Base-by-base conservation (phyloP, 208 protist genomes). In the Wallacemonas sp. region DNA sequence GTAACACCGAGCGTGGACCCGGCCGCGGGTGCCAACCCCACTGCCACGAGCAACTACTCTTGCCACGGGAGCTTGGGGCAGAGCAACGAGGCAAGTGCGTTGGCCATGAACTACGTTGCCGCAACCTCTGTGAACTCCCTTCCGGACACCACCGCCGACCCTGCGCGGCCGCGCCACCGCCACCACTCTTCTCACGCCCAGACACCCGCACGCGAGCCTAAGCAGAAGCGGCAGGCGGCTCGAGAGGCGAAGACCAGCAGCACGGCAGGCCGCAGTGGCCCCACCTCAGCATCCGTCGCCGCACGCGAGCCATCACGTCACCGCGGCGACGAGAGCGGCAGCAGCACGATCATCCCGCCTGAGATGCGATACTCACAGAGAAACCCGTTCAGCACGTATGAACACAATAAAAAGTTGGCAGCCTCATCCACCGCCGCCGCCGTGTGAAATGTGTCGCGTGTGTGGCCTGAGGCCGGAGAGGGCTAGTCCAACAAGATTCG, bases 381-480 rank as follows among this genome's bases (percentile, higher is more conserved):
- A 1, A 63, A 81, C 30, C 76, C 76, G 8, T 81, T 81, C 58
- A 81, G 76, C 66, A 77, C 73, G 71, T 81, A 81, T 60, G 32
- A 64, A 50, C 76, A 81, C 66, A 81, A 81, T 54, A 81, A 81
- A 42, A 72, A 66, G 24, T 37, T 81, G 13, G 48, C 45, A 21
- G 48, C 15, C 29, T 57, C 50, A 8, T 13, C 29, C 9, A 34
- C 50, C 17, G 21, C 50, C 4, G 3, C 12, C 19, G 3, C 6
- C 5, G 45, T 24, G 41, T 46, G 22, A 48, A 48, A 13, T 24
- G 22, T 33, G 24, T 24, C 45, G 45, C 24, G 45, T 30, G 45
- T 24, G 22, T 33, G 45, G n/a, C n/a, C n/a, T n/a, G n/a, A n/a
- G n/a, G n/a, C n/a, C n/a, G n/a, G n/a, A n/a, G n/a, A n/a, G n/a